Evolutionary conservation across 164 flowering plant species (phyloP).

Genomic region (Hamamelis virginiana): DNA sequence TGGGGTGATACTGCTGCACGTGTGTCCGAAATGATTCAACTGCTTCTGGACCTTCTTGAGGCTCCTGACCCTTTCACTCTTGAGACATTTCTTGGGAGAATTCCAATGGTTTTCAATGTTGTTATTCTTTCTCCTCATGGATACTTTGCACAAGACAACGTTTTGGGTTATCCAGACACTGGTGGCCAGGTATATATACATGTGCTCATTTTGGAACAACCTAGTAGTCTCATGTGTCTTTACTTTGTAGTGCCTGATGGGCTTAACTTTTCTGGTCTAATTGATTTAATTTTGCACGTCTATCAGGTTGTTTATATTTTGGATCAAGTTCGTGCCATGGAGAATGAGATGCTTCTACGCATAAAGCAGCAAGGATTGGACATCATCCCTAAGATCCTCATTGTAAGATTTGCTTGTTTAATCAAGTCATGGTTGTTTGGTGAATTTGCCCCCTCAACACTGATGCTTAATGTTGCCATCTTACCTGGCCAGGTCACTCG

Average conservation of each 20-base stretch:
- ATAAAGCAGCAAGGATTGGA: slow-evolving; percentile 43
- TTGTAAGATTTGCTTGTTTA: slow-evolving; percentile 23
- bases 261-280: neutral
- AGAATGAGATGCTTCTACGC: slow-evolving; percentile 38
- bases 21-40: slow-evolving; percentile 41
- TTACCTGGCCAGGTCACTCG: slow-evolving; percentile 45
- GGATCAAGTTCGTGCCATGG: slow-evolving; percentile 52
- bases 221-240: neutral
- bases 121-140: slow-evolving; percentile 54
- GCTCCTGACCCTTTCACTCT: slow-evolving; percentile 45
- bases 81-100: slow-evolving; percentile 35
- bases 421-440: neutral
- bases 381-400: slow-evolving; percentile 43
- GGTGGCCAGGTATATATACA: slow-evolving; percentile 62
- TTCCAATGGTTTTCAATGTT: slow-evolving; percentile 42
- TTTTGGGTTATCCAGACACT: slow-evolving; percentile 54
- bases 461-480: neutral
- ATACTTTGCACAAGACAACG: slow-evolving; percentile 49
- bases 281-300: neutral
- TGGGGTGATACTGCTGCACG: slow-evolving; percentile 65
- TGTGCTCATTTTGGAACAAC: neutral
- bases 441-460: neutral
- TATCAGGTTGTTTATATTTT: slow-evolving; percentile 46
- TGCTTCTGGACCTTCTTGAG: slow-evolving; percentile 41
- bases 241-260: neutral